A percentile compares a stretch with the other conserved stretches of the same genome.
Conservation (phyloP, 306 rosid species). For the Geum urbanum region DNA sequence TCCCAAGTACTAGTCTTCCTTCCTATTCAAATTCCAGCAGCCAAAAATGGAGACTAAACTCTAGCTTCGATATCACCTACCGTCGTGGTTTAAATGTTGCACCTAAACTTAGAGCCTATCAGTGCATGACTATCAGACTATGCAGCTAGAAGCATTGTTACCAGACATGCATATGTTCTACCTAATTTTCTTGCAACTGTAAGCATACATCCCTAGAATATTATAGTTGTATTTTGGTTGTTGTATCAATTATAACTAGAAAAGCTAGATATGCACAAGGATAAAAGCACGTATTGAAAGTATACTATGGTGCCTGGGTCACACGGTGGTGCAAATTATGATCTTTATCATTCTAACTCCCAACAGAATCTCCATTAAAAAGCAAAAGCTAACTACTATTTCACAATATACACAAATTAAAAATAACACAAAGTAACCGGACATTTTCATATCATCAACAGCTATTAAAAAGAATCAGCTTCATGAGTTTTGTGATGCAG, state of each 20-base stretch:
- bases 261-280: too few species aligned
- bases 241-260: too few species aligned
- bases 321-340: neutral
- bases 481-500: slow-evolving; percentile 27
- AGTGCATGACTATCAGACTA: neutral
- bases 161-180: too few species aligned
- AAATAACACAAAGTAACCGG: slow-evolving; percentile 7
- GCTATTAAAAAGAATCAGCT: neutral
- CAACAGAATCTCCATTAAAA: neutral
- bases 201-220: too few species aligned
- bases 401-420: slow-evolving; percentile 28
- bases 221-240: too few species aligned
- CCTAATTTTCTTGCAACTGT: too few species aligned
- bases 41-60: neutral
- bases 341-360: neutral
- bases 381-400: neutral
- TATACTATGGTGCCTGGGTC: neutral
- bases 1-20: neutral
- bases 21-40: neutral
- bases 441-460: slow-evolving; percentile 8
- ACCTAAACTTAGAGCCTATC: neutral
- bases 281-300: neutral
- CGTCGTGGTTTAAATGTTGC: neutral
- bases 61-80: neutral
- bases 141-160: neutral